phyloP scores from a whole-genome alignment of 1,139 yeast species.

The Saccharomyces hybrid region DNA sequence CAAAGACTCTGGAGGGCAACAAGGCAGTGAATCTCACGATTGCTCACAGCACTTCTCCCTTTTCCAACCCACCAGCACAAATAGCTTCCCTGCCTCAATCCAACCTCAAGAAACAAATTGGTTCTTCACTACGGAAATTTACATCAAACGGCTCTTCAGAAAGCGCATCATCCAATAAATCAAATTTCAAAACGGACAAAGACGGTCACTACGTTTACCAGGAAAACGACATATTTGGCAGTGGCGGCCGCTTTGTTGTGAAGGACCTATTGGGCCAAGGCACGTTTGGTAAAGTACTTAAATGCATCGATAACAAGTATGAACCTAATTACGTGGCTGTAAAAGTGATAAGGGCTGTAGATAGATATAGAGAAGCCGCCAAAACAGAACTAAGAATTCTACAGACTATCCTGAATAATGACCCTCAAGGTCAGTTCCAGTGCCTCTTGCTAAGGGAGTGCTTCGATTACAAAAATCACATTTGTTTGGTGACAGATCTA shows the following conservation, averaged over 20 bases:
- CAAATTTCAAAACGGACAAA: conserved; percentile 42
- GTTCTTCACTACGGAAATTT: not conserved
- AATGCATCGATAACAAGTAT: conserved; percentile 49
- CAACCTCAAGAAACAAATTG: conserved; percentile 1
- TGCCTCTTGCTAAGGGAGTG: conserved; percentile 56
- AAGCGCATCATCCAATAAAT: not conserved
- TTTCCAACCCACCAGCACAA: conserved; percentile 2
- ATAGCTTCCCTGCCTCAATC: not conserved
- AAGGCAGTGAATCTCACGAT: conserved; percentile 21
- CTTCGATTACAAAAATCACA: conserved; percentile 89
- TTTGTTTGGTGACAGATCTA: conserved; percentile 86
- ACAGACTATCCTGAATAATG: conserved; percentile 64
- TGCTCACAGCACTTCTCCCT: conserved; percentile 19
- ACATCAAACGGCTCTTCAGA: not conserved
- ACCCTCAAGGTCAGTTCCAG: conserved; percentile 33
- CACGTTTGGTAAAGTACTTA: conserved; percentile 92
- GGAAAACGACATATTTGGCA: conserved; percentile 47
- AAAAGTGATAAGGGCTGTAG: conserved; percentile 77
- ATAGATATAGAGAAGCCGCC: conserved; percentile 78
- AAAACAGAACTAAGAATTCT: conserved; percentile 72
- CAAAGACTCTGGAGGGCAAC: conserved; percentile 28
- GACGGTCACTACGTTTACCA: conserved; percentile 79
- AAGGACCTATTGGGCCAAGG: conserved; percentile 84
- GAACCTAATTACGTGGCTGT: conserved; percentile 64
- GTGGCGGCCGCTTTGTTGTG: conserved; percentile 61